These are phyloP conservation scores for Mariannaea sp. DNA, from an alignment of 2,329 filamentous ascomycete genomes.

Conservation along the genomic window DNA sequence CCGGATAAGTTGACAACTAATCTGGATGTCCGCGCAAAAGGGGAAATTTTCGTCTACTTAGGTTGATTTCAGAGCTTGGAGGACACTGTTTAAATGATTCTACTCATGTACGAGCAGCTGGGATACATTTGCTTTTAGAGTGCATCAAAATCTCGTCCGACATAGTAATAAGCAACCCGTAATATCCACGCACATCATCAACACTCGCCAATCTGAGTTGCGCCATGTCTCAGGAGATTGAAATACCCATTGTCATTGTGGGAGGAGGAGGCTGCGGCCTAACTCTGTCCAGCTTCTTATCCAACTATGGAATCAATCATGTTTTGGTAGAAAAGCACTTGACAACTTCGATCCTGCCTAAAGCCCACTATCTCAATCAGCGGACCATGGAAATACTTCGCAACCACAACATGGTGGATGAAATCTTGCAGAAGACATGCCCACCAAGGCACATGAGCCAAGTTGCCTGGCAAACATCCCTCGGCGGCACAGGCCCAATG, in stretches of 20 bases:
- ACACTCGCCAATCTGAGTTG: too few species aligned
- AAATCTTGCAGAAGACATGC: not conserved
- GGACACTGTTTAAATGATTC: too few species aligned
- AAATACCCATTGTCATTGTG: not conserved
- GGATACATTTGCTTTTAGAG: too few species aligned
- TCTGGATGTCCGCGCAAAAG: too few species aligned
- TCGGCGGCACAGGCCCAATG: not conserved
- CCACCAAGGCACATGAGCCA: constrained; percentile 1
- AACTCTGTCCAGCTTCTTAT: not conserved
- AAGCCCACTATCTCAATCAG: not conserved
- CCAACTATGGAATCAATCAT: constrained; percentile 1
- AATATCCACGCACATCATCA: too few species aligned
- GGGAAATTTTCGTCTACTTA: too few species aligned
- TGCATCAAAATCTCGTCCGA: too few species aligned
- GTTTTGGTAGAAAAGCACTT: not conserved
- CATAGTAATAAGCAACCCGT: too few species aligned
- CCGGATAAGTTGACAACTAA: too few species aligned
- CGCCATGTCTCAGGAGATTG: too few species aligned
- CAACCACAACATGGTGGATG: not conserved
- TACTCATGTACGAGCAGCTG: too few species aligned
- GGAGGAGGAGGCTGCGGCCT: constrained; percentile 1
- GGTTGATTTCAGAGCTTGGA: too few species aligned
- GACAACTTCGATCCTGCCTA: not conserved
- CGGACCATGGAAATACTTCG: constrained; percentile 2
- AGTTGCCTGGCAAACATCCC: not conserved